phyloP scores from a whole-genome alignment of 2,329 filamentous ascomycete genomes.

The Epichloe aotearoae region DNA sequence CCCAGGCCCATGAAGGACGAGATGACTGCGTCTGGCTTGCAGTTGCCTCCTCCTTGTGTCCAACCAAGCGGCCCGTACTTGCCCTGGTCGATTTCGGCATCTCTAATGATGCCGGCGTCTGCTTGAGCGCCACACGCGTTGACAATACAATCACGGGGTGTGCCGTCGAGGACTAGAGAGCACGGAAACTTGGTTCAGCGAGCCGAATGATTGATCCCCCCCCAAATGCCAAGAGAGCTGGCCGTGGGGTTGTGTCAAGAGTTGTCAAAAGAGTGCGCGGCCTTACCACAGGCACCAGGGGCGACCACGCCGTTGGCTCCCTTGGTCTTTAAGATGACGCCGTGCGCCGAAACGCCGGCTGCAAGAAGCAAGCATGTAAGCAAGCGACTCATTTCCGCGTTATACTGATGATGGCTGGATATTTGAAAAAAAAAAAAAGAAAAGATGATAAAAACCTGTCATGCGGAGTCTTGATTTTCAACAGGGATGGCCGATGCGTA shows the following conservation, averaged over 20 bases:
- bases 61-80: slow-evolving; percentile 3
- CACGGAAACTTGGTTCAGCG: neutral
- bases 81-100: neutral
- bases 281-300: slow-evolving; percentile 3
- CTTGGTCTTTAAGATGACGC: neutral
- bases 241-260: neutral
- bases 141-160: slow-evolving; percentile 3
- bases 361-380: neutral
- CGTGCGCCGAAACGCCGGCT: slow-evolving; percentile 1
- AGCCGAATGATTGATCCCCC: neutral
- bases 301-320: slow-evolving; percentile 2
- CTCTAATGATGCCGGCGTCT: slow-evolving; percentile 3
- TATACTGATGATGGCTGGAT: neutral
- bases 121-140: slow-evolving; percentile 4
- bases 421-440: neutral
- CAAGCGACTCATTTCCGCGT: neutral
- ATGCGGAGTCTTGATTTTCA: neutral
- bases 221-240: neutral
- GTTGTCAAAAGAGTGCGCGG: too few species aligned
- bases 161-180: slow-evolving; percentile 2
- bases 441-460: neutral
- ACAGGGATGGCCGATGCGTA: too few species aligned
- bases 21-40: slow-evolving; percentile 3
- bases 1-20: slow-evolving; percentile 1
- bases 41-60: slow-evolving; percentile 5